Conservation (phyloP, 805 yeast genomes). For the Grigorovia humatica region DNA sequence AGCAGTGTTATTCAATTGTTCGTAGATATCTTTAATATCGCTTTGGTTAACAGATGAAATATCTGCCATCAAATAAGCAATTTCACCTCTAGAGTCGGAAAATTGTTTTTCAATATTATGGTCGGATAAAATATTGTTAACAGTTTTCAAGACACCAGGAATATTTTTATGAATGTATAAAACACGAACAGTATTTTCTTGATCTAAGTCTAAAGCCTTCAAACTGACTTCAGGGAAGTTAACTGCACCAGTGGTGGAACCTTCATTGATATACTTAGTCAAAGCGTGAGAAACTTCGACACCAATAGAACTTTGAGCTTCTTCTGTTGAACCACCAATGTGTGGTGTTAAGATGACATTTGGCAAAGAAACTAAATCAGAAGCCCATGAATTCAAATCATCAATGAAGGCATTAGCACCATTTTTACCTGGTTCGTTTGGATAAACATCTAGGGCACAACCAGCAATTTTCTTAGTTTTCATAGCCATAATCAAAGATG, state of each 20-base stretch:
- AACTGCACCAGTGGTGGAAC: slow-evolving; percentile 88
- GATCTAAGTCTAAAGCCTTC: slow-evolving; percentile 80
- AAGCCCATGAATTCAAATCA: slow-evolving; percentile 70
- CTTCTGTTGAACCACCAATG: slow-evolving; percentile 98
- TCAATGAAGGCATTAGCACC: slow-evolving; percentile 72
- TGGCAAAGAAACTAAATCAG: slow-evolving; percentile 71
- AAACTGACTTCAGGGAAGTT: slow-evolving; percentile 97
- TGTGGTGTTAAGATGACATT: slow-evolving; percentile 93
- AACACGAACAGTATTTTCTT: slow-evolving; percentile 82
- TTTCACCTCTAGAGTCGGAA: slow-evolving; percentile 92
- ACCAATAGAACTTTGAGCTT: slow-evolving; percentile 97
- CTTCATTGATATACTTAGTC: slow-evolving; percentile 90
- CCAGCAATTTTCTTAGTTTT: slow-evolving; percentile 92
- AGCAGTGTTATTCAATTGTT: slow-evolving; percentile 79
- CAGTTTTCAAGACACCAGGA: slow-evolving; percentile 97
- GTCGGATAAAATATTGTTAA: slow-evolving; percentile 86
- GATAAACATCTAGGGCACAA: slow-evolving; percentile 93
- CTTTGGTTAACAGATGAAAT: slow-evolving; percentile 72
- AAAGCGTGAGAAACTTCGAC: slow-evolving; percentile 83
- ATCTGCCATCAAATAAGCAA: slow-evolving; percentile 97
- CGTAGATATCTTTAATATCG: slow-evolving; percentile 77
- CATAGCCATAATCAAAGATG: slow-evolving; percentile 85
- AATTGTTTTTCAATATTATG: slow-evolving; percentile 97
- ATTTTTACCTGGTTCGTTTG: slow-evolving; percentile 94
- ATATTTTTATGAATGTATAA: slow-evolving; percentile 94